A percentile compares a stretch with the other conserved stretches of the same genome.
Conservation (phyloP, 345 rosid species). For the Turritis glabra region DNA sequence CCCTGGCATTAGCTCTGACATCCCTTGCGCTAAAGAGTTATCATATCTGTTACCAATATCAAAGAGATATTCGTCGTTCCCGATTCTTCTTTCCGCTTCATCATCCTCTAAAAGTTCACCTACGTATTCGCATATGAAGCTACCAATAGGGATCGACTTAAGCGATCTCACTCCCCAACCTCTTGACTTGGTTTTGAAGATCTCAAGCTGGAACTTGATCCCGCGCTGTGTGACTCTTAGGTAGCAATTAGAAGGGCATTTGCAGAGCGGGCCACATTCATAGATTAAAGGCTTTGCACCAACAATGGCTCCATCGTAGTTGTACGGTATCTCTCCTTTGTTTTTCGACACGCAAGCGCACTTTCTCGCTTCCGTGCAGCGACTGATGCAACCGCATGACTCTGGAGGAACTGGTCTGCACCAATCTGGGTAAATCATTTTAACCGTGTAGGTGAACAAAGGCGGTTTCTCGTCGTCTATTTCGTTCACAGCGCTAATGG, state of each 20-base stretch:
- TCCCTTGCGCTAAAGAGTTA: slow-evolving; percentile 46
- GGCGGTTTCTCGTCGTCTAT: slow-evolving; percentile 74
- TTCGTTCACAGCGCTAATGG: slow-evolving; percentile 67
- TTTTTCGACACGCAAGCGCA: slow-evolving; percentile 67
- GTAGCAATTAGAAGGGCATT: slow-evolving; percentile 72
- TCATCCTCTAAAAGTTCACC: slow-evolving; percentile 82
- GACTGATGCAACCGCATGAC: slow-evolving; percentile 58
- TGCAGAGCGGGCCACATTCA: slow-evolving; percentile 85
- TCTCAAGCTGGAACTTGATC: slow-evolving; percentile 71
- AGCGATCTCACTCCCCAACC: slow-evolving; percentile 96
- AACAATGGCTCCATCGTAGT: slow-evolving; percentile 72
- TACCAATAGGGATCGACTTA: slow-evolving; percentile 71
- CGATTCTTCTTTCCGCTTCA: slow-evolving; percentile 75
- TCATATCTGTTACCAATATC: slow-evolving; percentile 73
- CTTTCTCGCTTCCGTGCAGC: slow-evolving; percentile 53
- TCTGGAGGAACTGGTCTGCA: slow-evolving; percentile 47
- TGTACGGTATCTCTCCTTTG: slow-evolving; percentile 80
- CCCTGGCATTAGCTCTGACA: slow-evolving; percentile 55
- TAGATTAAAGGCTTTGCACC: slow-evolving; percentile 61
- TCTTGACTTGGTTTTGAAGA: slow-evolving; percentile 74
- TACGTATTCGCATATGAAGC: slow-evolving; percentile 84
- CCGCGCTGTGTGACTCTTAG: slow-evolving; percentile 80
- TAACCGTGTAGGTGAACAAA: slow-evolving; percentile 53
- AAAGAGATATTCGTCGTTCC: slow-evolving; percentile 84
- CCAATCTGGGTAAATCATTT: slow-evolving; percentile 61